Base-by-base conservation (phyloP, 306 rosid genomes). In the Castanea sativa region DNA sequence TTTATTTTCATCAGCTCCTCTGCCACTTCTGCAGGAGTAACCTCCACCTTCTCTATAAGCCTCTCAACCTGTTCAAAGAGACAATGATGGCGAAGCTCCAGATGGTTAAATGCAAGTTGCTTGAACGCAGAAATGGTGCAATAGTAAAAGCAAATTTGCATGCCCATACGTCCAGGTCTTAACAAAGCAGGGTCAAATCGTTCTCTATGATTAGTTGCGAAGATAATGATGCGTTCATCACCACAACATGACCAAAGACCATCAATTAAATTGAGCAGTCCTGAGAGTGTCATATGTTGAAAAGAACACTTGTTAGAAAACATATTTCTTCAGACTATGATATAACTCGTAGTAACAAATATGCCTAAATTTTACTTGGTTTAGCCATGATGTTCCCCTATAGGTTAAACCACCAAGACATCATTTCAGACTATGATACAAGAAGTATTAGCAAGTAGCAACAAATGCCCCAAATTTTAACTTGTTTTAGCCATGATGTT, bases 101-200 rank as follows among this genome's bases (percentile, higher is more conserved):
- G 68, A 33, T 76, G 73, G 71, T 86, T 83, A 5, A 53, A 68
- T 27, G 89, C 80, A 15, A 82, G 79, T 19, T 16, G 69, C 73
- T 67, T 35, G 53, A 78, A 83, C 15, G 25, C 85, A 21, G 60
- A 21, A 2, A 73, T 76, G 4, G 75, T 83, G 71, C 86, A 78
- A 18, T 80, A 83, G 21, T 77, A 80, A 75, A 83, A 51, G 81
- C 71, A 81, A 25, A 86, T 68, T 15, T 80, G 87, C 87, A 74
- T 63, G 53, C 80, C 89, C 83, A 77, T 83, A 6, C 78, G 85
- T 11, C 84, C 83, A 5, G 87, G 87, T 59, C 87, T 64, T 71
- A 80, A 19, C 81, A 83, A 38, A 15, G 85, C 87, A 18, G 83
- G 87, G 18, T 85, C 79, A 8, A 76, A 64, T 55, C 73, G 27